These are phyloP conservation scores for Colletotrichum chrysophilum DNA, from an alignment of 2,329 filamentous ascomycete species.

Conservation along the genomic window DNA sequence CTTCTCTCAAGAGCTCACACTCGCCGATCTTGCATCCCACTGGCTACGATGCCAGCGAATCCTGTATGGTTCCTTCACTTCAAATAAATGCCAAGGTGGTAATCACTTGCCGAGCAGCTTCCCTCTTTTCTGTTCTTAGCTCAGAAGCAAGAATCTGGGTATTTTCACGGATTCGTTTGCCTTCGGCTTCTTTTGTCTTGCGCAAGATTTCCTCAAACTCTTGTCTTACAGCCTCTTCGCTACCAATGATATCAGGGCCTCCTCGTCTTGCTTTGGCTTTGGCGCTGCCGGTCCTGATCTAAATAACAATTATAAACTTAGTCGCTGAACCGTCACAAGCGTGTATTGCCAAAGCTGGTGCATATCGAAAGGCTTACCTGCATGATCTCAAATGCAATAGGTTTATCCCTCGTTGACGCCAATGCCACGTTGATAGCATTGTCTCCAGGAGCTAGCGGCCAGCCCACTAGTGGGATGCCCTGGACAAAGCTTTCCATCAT, in stretches of 20 bases:
- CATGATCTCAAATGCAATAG: neutral
- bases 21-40: neutral
- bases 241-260: neutral
- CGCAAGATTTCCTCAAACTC: neutral
- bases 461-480: neutral
- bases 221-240: neutral
- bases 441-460: neutral
- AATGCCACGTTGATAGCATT: neutral
- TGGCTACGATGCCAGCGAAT: neutral
- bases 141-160: neutral
- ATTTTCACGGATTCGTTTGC: neutral
- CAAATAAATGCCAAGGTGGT: neutral
- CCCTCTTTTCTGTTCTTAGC: neutral
- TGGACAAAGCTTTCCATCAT: neutral
- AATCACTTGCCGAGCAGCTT: neutral
- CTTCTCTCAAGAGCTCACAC: rapidly evolving
- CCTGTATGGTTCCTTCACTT: neutral
- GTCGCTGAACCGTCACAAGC: neutral
- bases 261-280: neutral
- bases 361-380: neutral
- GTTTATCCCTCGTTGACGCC: neutral
- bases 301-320: neutral
- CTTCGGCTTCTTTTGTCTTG: neutral
- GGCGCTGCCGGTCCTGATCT: neutral
- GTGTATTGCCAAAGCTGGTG: neutral